Evolutionary conservation across 345 rosid species (phyloP).

Genomic region (Eucalyptus pumila): DNA sequence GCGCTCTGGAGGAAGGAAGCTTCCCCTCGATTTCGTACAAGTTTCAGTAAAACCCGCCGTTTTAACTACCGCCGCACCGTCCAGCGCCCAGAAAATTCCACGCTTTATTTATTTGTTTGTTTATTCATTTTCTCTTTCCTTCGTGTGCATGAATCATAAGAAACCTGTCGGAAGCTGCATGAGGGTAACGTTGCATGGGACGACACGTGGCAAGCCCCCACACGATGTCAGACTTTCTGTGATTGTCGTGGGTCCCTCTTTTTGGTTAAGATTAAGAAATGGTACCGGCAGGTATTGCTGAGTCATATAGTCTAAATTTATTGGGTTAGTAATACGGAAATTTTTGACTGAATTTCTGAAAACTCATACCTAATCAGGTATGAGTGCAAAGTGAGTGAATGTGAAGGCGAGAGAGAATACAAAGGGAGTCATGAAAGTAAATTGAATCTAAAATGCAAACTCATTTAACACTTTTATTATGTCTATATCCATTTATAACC

Average conservation of each 20-base stretch:
- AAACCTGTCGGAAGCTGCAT: background rate
- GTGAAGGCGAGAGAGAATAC: too few species aligned
- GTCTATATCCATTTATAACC: too few species aligned
- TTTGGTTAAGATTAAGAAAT: background rate
- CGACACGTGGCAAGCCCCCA: background rate
- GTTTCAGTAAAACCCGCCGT: background rate
- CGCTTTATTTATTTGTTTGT: too few species aligned
- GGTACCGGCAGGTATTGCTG: background rate
- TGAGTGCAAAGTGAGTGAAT: too few species aligned
- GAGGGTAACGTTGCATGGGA: background rate
- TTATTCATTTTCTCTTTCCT: background rate
- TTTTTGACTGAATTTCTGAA: too few species aligned
- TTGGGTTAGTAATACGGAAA: background rate
- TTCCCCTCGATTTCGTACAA: background rate
- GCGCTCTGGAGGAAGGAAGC: background rate
- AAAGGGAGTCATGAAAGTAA: too few species aligned
- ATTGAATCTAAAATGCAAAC: too few species aligned
- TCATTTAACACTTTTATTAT: too few species aligned
- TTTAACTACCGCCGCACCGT: background rate
- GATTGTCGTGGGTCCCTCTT: background rate
- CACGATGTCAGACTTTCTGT: background rate
- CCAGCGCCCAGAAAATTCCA: background rate
- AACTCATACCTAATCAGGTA: fast-evolving
- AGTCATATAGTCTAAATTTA: background rate
- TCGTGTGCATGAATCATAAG: background rate